These are phyloP conservation scores for Euphrasia arctica DNA, from an alignment of 305 asterid species.

Conservation along the genomic window DNA sequence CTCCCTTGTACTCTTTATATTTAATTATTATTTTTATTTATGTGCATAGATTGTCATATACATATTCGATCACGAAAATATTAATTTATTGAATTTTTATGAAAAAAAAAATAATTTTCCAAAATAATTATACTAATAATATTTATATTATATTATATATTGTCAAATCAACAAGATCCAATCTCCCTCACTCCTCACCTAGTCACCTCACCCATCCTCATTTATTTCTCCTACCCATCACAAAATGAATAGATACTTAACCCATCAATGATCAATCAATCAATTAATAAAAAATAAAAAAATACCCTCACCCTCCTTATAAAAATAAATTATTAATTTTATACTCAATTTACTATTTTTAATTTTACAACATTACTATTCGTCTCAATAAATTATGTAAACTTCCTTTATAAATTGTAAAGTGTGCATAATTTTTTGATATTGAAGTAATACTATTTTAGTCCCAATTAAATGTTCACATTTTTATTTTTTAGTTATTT, in stretches of 20 bases:
- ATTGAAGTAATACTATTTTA: too few relatives aligned
- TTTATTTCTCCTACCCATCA: slow-evolving; percentile 33
- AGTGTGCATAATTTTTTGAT: too few relatives aligned
- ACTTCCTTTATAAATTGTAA: too few relatives aligned
- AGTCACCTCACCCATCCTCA: slow-evolving; percentile 9
- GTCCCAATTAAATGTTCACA: too few relatives aligned
- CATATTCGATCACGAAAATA: too few relatives aligned
- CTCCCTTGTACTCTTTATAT: neutral
- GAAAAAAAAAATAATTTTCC: too few relatives aligned
- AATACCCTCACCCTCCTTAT: neutral
- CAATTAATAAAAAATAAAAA: neutral
- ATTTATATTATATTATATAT: neutral
- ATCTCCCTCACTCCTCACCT: slow-evolving; percentile 18
- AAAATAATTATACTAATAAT: too few relatives aligned
- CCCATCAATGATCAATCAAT: neutral
- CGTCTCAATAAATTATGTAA: too few relatives aligned
- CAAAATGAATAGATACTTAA: slow-evolving; percentile 35
- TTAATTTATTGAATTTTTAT: too few relatives aligned
- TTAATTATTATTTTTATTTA: neutral
- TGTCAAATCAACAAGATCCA: slow-evolving; percentile 7
- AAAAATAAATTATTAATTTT: neutral
- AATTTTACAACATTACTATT: too few relatives aligned
- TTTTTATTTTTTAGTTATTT: too few relatives aligned
- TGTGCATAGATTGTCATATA: neutral
- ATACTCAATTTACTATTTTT: too few relatives aligned